These are phyloP conservation scores for Spinacia oleracea DNA, from an alignment of 179 eudicot genomes.

Conservation along the genomic window DNA sequence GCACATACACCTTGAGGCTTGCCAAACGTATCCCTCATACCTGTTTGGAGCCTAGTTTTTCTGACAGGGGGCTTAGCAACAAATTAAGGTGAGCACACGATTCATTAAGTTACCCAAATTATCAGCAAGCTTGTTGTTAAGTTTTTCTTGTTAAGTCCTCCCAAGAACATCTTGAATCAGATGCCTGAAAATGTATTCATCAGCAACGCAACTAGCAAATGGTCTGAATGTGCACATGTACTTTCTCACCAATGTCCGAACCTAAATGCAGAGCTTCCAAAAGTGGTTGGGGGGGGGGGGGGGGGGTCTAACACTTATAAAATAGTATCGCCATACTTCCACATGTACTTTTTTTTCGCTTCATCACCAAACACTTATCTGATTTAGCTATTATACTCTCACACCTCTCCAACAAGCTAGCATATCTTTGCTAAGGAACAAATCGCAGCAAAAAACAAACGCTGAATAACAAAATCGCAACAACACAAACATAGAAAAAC, in stretches of 20 bases:
- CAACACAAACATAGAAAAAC: too few relatives aligned
- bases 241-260: not conserved
- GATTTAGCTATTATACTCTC: too few relatives aligned
- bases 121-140: constrained; percentile 61
- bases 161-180: constrained; percentile 80
- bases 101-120: constrained; percentile 80
- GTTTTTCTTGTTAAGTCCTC: constrained; percentile 75
- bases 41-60: too few relatives aligned
- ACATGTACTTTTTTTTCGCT: constrained; percentile 70
- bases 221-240: not conserved
- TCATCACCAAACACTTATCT: constrained; percentile 89
- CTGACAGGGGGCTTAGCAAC: constrained; percentile 73
- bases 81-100: constrained; percentile 71
- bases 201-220: constrained; percentile 1
- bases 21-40: too few relatives aligned
- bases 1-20: too few relatives aligned
- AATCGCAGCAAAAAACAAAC: too few relatives aligned
- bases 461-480: too few relatives aligned
- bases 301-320: constrained; percentile 63
- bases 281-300: too few relatives aligned
- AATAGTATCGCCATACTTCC: constrained; percentile 86
- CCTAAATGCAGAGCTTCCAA: not conserved
- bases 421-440: too few relatives aligned
- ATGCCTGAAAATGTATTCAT: constrained; percentile 38
- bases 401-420: too few relatives aligned